A percentile compares a stretch with the other conserved stretches of the same genome.
phyloP scores from a whole-genome alignment of 306 rosid species.

The Vigna angularis region DNA sequence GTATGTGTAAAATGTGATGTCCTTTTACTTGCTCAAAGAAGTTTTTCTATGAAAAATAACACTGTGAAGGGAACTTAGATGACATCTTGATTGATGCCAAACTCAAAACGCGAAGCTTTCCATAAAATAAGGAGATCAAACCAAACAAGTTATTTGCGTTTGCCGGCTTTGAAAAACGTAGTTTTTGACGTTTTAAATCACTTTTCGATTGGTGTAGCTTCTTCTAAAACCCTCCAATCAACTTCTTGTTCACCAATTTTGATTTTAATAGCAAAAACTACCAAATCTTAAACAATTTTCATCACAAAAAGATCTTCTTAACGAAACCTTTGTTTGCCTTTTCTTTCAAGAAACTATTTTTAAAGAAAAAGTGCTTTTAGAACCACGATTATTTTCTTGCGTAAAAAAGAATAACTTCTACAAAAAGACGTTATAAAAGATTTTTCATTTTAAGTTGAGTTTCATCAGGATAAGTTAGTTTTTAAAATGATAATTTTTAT shows the following conservation, averaged over 20 bases:
- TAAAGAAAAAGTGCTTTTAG: no score
- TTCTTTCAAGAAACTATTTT: not conserved
- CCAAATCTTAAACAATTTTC: not conserved
- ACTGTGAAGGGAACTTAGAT: not conserved
- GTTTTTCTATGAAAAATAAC: not conserved
- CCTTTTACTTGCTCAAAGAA: not conserved
- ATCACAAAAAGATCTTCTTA: not conserved
- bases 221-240: conserved; percentile 23
- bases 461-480: no score
- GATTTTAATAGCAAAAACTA: not conserved
- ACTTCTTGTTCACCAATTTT: not conserved
- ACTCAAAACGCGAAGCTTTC: not conserved
- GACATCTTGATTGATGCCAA: not conserved
- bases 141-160: not conserved
- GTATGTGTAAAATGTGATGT: no score
- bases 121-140: no score
- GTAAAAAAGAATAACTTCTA: not conserved
- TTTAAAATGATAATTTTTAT: not conserved
- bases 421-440: not conserved
- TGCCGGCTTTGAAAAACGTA: not conserved
- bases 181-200: not conserved
- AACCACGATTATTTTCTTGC: not conserved
- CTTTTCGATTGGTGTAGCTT: not conserved
- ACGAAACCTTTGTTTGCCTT: not conserved
- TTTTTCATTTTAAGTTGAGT: not conserved